Conservation (phyloP, 306 rosid species). For the Hippophae rhamnoides region DNA sequence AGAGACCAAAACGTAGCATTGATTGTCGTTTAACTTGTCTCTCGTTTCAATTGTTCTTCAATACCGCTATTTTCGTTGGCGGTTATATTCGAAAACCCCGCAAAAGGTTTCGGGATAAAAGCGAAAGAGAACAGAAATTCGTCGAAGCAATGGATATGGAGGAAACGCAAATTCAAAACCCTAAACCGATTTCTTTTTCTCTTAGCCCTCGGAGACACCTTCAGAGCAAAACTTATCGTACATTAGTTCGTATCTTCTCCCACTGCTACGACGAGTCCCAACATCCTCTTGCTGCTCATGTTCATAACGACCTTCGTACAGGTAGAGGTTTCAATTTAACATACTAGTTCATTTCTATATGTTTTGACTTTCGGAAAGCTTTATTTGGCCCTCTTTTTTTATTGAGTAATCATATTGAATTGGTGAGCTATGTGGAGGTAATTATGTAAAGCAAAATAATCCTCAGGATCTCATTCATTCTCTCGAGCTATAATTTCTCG, state of each 20-base stretch:
- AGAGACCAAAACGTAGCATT: too few relatives aligned
- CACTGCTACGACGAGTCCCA: conserved; percentile 24
- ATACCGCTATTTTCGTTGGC: too few relatives aligned
- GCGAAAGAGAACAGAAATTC: not conserved
- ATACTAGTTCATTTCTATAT: not conserved
- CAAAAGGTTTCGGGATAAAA: conserved; percentile 2
- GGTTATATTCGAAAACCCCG: too few relatives aligned
- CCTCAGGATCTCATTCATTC: too few relatives aligned
- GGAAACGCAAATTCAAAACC: conserved; percentile 19
- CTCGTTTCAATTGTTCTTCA: too few relatives aligned
- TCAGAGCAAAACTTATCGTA: conserved; percentile 41
- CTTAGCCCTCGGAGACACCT: conserved; percentile 38
- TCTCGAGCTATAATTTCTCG: too few relatives aligned
- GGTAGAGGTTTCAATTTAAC: conserved; percentile 10
- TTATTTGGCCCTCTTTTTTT: not conserved
- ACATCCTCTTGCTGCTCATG: conserved; percentile 9
- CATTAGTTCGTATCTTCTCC: conserved; percentile 37
- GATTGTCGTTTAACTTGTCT: too few relatives aligned
- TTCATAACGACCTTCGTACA: conserved; percentile 18
- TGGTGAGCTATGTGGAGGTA: too few relatives aligned
- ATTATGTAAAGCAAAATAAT: too few relatives aligned
- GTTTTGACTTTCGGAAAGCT: not conserved
- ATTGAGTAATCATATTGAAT: too few relatives aligned
- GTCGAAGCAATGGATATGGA: conserved; percentile 12
- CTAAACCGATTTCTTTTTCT: conserved; percentile 22